Conservation (phyloP, 1,284 basidiomycete species). For the Limonomyces culmigenus region DNA sequence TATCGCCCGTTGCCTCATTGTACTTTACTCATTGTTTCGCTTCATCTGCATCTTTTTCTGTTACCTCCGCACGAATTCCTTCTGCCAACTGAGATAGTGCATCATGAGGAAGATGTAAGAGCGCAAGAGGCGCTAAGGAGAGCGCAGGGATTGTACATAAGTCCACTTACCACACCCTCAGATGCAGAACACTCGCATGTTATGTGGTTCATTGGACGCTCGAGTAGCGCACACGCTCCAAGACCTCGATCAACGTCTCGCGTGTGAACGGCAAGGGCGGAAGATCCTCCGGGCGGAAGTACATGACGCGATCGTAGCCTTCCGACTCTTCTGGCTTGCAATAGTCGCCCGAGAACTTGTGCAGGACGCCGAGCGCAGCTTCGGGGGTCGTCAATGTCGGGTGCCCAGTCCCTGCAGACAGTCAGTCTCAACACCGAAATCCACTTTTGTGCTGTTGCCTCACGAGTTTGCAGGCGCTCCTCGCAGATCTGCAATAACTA, state of each 20-base stretch:
- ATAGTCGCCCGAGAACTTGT: conserved; percentile 41
- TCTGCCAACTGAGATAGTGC: no score
- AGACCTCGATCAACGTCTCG: not conserved
- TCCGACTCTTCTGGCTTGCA: conserved; percentile 33
- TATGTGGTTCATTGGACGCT: no score
- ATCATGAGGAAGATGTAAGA: no score
- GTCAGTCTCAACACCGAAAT: not conserved
- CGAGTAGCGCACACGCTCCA: not conserved
- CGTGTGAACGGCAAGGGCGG: not conserved
- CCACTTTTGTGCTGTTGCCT: conserved; percentile 10
- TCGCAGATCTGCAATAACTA: conserved; percentile 31
- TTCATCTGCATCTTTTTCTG: no score
- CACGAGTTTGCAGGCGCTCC: conserved; percentile 30
- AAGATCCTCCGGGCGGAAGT: not conserved
- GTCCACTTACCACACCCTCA: no score
- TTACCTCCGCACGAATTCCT: no score
- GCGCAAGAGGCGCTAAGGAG: no score
- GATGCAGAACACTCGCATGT: no score
- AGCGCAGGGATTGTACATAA: no score
- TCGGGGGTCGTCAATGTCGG: conserved; percentile 48
- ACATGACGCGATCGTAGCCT: conserved; percentile 25
- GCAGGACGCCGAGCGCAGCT: conserved; percentile 36
- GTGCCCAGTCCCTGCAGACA: conserved; percentile 35
- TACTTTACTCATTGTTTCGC: no score
- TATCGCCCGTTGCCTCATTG: no score